phyloP scores from a whole-genome alignment of 805 yeast genomes.

The Candida ovalis region DNA sequence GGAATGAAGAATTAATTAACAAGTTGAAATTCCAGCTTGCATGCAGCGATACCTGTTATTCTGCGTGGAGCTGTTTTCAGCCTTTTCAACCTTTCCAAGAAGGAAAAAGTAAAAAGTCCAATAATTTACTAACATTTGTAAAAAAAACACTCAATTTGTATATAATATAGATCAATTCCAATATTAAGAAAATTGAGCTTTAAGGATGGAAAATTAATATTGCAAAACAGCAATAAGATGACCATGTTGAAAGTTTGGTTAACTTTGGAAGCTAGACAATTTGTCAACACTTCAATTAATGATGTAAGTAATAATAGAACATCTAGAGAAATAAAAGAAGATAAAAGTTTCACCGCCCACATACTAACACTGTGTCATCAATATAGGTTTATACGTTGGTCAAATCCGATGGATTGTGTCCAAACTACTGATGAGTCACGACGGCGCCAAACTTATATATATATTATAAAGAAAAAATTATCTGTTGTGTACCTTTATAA shows the following conservation, averaged over 20 bases:
- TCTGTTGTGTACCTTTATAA: no score
- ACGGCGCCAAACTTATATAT: no score
- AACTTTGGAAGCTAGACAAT: slow-evolving; percentile 83
- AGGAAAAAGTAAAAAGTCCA: background rate
- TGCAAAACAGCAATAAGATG: slow-evolving; percentile 54
- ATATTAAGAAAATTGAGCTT: slow-evolving; percentile 78
- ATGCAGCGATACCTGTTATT: background rate
- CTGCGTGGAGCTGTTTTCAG: background rate
- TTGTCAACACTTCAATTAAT: slow-evolving; percentile 76
- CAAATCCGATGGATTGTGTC: slow-evolving; percentile 62
- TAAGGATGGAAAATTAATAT: slow-evolving; percentile 58
- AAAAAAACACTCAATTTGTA: background rate
- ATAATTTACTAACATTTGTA: background rate
- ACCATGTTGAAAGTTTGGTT: slow-evolving; percentile 90
- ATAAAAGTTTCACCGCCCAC: background rate
- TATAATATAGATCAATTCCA: slow-evolving; percentile 62
- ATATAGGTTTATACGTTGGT: slow-evolving; percentile 46
- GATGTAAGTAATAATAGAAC: slow-evolving; percentile 52
- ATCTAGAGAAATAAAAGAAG: no score
- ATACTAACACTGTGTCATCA: background rate
- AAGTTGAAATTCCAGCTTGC: background rate
- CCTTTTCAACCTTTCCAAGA: background rate
- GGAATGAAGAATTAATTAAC: background rate
- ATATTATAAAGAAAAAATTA: background rate
- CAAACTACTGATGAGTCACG: slow-evolving; percentile 44